A percentile compares a stretch with the other conserved stretches of the same genome.
Evolutionary conservation across 2,329 filamentous ascomycete species (phyloP).

Genomic region (Juglanconis juglandina): DNA sequence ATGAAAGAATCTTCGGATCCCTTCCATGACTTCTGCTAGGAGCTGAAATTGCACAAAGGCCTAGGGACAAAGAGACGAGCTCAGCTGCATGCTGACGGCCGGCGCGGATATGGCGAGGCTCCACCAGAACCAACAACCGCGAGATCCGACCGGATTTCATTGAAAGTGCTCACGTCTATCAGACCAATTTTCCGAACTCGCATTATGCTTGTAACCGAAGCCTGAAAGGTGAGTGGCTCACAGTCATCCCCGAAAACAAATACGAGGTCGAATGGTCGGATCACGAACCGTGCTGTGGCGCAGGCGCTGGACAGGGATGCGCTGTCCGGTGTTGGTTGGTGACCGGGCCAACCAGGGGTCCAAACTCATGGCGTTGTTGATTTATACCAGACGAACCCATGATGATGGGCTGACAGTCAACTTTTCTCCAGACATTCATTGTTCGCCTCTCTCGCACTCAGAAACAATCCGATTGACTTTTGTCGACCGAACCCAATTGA

Average conservation of each 20-base stretch:
- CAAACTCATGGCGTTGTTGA: neutral
- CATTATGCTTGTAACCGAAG: neutral
- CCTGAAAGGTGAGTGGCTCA: neutral
- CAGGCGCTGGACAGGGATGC: neutral
- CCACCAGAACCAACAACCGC: neutral
- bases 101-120: neutral
- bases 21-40: no score
- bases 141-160: neutral
- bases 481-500: neutral
- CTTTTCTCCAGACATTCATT: neutral
- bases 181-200: no score
- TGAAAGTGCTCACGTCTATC: neutral
- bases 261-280: neutral
- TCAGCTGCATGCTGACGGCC: neutral
- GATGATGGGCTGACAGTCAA: neutral
- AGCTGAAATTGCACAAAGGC: no score
- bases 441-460: neutral
- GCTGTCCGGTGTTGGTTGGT: neutral
- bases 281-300: neutral
- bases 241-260: conserved; percentile 2
- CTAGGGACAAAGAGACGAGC: neutral
- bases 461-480: neutral
- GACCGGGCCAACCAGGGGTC: conserved; percentile 3
- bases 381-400: conserved; percentile 12
- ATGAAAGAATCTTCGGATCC: no score